Base-by-base conservation (phyloP, 768 basidiomycete genomes). In the Coprinopsis sp. region DNA sequence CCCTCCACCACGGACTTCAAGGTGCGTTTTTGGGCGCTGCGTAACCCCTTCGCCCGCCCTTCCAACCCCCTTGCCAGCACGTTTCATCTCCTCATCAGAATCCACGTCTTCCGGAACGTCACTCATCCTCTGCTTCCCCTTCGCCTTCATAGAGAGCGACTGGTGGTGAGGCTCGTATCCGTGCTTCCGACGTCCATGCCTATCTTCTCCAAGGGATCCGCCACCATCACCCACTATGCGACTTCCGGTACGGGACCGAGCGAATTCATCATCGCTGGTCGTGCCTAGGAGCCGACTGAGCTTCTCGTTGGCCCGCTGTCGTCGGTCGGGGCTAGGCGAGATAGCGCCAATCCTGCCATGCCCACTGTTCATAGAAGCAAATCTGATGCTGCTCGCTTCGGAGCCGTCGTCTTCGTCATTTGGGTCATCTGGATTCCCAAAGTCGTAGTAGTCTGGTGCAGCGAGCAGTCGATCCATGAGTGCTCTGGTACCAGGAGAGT, bases 401-500 rank as follows among this genome's bases (percentile, higher is more conserved):
- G 5, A n/a, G 8, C n/a, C 27, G 25, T 37, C 23, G 18, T 49
- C 40, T 12, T n/a, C 21, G 1, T 36, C 31, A 25, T 21, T 33
- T 18, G n/a, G 14, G 31, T 27, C 25, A 31, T 42, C 40, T 18
- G 11, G 11, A 11, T 37, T 37, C 40, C 16, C 30, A 14, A 27
- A 11, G 12, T 22, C 40, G 25, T 33, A 31, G 18, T 42, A 41
- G 37, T 49, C 47, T n/a, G 47, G 47, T 3, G 47, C 39, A 16
- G 39, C 12, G 24, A 49, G 47, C 16, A 49, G 33, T 8, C 47
- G 39, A 13, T 41, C 22, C 47, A 49, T 49, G n/a, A 49, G 29
- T 5, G 39, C 47, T 24, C 29, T 41, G 19, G 47, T 49, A 12
- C 25, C 28, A 37, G 47, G 47, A 6, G 47, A 49, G 40, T 49